A percentile compares a stretch with the other conserved stretches of the same genome.
phyloP scores from a whole-genome alignment of 371 early-diverging fungal species.

The Mortierella sp. region DNA sequence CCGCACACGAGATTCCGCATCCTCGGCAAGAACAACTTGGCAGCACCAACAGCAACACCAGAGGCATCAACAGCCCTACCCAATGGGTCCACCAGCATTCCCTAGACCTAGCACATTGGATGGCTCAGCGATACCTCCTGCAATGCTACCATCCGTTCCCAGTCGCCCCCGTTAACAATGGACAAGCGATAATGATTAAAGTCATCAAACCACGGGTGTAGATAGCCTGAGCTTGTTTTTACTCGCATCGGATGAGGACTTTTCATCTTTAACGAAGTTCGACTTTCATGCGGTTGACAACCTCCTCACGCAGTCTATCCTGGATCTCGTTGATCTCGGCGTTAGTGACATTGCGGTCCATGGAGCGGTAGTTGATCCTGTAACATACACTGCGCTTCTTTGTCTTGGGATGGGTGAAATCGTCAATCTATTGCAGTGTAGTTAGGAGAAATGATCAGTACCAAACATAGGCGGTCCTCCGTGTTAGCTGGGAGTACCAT shows the following conservation, averaged over 20 bases:
- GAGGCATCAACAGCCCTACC: conserved; percentile 1
- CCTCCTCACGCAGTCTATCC: conserved; percentile 75
- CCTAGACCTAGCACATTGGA: background rate
- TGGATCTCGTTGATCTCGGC: conserved; percentile 94
- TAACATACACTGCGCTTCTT: conserved; percentile 86
- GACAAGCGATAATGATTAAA: background rate
- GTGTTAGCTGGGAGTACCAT: background rate
- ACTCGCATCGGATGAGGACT: too few species aligned
- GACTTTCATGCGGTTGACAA: conserved; percentile 75
- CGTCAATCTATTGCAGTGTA: conserved; percentile 74
- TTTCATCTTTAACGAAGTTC: conserved; percentile 72
- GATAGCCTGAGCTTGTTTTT: too few species aligned
- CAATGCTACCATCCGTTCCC: background rate
- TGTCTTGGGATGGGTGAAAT: conserved; percentile 89
- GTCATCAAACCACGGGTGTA: too few species aligned
- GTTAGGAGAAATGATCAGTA: background rate
- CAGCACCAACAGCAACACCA: conserved; percentile 27
- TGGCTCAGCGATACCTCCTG: background rate
- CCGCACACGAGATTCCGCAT: conserved; percentile 2
- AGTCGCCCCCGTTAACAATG: background rate
- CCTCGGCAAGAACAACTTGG: conserved; percentile 24
- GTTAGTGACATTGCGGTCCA: conserved; percentile 93
- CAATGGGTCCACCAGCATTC: background rate
- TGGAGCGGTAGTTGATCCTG: conserved; percentile 93
- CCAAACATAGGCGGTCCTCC: background rate